These are phyloP conservation scores for Stagonosporopsis chrysanthemi DNA, from an alignment of 2,329 filamentous ascomycete species.

Conservation along the genomic window DNA sequence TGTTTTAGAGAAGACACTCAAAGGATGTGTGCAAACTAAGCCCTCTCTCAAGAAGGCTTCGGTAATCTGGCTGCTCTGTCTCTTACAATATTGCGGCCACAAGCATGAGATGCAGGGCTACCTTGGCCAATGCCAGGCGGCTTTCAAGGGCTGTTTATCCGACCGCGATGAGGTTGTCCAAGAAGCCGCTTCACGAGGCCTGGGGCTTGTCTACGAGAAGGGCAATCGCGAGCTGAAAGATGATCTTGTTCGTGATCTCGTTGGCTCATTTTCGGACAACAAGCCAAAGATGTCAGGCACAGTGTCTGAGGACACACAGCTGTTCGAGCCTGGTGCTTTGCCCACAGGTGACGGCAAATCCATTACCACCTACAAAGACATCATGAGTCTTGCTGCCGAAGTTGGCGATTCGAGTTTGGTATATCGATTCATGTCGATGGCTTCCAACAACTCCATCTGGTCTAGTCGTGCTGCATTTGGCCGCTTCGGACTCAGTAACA, in stretches of 20 bases:
- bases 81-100: conserved; percentile 89
- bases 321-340: conserved; percentile 89
- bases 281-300: conserved; percentile 74
- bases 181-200: conserved; percentile 88
- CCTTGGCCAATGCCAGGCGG: conserved; percentile 79
- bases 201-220: conserved; percentile 93
- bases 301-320: conserved; percentile 87
- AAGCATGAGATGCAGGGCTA: conserved; percentile 75
- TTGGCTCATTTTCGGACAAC: conserved; percentile 83
- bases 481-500: conserved; percentile 88
- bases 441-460: conserved; percentile 96
- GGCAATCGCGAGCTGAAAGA: conserved; percentile 82
- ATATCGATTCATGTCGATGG: conserved; percentile 98
- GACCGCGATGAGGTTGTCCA: conserved; percentile 94
- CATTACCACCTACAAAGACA: conserved; percentile 96
- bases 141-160: conserved; percentile 86
- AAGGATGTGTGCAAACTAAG: conserved; percentile 82
- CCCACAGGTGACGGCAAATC: conserved; percentile 85
- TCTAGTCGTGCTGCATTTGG: conserved; percentile 96
- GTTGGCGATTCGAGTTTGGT: conserved; percentile 96
- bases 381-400: conserved; percentile 93
- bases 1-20: conserved; percentile 75
- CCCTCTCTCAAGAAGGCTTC: conserved; percentile 90
- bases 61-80: conserved; percentile 91
- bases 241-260: conserved; percentile 84